A percentile compares a stretch with the other conserved stretches of the same genome.
These are phyloP conservation scores for Blastocystis sp. DNA, from an alignment of 352 stramenopile species.

Conservation along the genomic window DNA sequence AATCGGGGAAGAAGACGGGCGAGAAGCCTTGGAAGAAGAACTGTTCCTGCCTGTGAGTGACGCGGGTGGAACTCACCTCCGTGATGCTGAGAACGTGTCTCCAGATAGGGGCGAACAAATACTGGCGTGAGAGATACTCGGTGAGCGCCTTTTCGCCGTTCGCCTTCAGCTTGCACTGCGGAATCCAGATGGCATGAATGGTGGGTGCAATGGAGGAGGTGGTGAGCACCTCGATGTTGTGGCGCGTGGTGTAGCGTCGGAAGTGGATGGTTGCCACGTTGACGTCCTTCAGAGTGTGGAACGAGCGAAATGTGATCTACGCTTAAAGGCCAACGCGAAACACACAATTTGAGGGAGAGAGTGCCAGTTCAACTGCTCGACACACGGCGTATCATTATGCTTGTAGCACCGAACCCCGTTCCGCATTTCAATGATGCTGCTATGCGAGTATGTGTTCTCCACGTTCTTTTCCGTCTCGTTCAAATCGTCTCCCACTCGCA, in stretches of 20 bases:
- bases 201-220: neutral
- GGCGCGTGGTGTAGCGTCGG: slow-evolving; percentile 17
- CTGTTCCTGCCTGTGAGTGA: slow-evolving; percentile 24
- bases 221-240: slow-evolving; percentile 34
- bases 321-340: neutral
- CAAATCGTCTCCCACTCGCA: neutral
- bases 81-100: slow-evolving; percentile 22
- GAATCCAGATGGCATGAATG: slow-evolving; percentile 28
- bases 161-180: slow-evolving; percentile 12
- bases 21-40: slow-evolving; percentile 60
- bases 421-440: slow-evolving; percentile 11
- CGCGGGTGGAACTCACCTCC: neutral
- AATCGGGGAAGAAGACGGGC: slow-evolving; percentile 18
- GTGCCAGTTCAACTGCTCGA: neutral
- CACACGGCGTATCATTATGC: neutral
- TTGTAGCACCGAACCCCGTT: slow-evolving; percentile 17
- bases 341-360: slow-evolving; percentile 35
- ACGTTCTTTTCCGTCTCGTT: neutral
- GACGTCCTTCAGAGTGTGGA: slow-evolving; percentile 32
- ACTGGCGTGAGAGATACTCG: slow-evolving; percentile 14
- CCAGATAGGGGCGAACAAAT: slow-evolving; percentile 41
- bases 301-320: slow-evolving; percentile 19
- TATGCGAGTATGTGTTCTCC: slow-evolving; percentile 21
- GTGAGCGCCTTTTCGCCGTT: slow-evolving; percentile 39
- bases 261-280: slow-evolving; percentile 9